Conservation (phyloP, 2,329 filamentous ascomycete genomes). For the Trichoderma harzianum region DNA sequence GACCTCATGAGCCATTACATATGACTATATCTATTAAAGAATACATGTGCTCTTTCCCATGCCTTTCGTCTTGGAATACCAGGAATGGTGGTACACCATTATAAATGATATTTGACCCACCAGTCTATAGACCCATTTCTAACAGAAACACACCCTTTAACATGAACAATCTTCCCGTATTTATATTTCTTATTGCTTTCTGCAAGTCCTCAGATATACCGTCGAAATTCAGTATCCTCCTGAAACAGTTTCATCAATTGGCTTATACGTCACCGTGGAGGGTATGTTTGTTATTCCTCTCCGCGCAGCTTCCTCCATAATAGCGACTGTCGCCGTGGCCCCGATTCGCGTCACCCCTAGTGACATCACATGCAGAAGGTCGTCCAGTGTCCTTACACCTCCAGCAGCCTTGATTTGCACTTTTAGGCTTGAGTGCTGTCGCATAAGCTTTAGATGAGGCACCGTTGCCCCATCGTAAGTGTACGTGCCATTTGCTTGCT, state of each 20-base stretch:
- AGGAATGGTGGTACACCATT: too few species aligned
- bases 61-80: too few species aligned
- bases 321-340: not conserved
- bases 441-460: not conserved
- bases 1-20: too few species aligned
- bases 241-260: not conserved
- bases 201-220: too few species aligned
- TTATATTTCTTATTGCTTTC: too few species aligned
- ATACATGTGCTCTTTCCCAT: too few species aligned
- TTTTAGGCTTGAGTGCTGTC: not conserved
- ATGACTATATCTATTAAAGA: too few species aligned
- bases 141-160: too few species aligned
- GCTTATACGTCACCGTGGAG: not conserved
- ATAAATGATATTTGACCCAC: too few species aligned
- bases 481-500: not conserved
- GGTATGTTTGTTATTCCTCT: not conserved
- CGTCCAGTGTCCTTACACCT: not conserved
- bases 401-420: not conserved
- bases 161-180: too few species aligned
- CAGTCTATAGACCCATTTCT: too few species aligned
- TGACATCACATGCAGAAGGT: not conserved
- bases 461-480: not conserved
- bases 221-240: not conserved
- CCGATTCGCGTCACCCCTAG: not conserved
- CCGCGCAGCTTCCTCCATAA: not conserved